Conservation (phyloP, 768 basidiomycete species). For the Leccinum disarticulatum region DNA sequence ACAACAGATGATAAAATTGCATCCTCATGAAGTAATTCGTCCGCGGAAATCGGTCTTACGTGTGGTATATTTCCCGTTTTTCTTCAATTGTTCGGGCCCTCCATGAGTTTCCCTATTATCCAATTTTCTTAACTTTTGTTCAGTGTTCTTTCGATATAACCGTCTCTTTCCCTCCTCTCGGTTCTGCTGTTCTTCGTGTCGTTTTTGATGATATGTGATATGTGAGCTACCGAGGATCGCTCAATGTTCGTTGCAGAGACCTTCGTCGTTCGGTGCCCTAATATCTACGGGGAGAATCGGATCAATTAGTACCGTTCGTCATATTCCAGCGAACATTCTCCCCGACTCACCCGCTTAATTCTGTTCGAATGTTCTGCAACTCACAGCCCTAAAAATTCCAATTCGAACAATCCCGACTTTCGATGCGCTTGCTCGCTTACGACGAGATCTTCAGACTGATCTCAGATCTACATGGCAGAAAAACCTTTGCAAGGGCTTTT, state of each 20-base stretch:
- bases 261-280: constrained; percentile 7
- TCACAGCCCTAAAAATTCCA: background rate
- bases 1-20: constrained; percentile 11
- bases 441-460: background rate
- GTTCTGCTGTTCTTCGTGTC: constrained; percentile 2
- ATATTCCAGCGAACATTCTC: constrained; percentile 6
- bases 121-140: background rate
- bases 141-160: constrained; percentile 7
- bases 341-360: constrained; percentile 3
- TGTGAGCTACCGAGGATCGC: background rate
- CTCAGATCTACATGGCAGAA: constrained; percentile 3
- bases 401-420: constrained; percentile 5
- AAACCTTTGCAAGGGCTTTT: background rate
- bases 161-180: constrained; percentile 1
- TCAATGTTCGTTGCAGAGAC: constrained; percentile 8
- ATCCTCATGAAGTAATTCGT: constrained; percentile 8
- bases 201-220: constrained; percentile 1
- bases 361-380: constrained; percentile 6
- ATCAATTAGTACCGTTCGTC: background rate
- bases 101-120: constrained; percentile 5
- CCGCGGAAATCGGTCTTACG: constrained; percentile 1
- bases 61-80: constrained; percentile 12
- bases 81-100: background rate
- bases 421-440: constrained; percentile 4
- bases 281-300: background rate